phyloP scores from a whole-genome alignment of 1,139 yeast genomes.

The Pichia sp. region DNA sequence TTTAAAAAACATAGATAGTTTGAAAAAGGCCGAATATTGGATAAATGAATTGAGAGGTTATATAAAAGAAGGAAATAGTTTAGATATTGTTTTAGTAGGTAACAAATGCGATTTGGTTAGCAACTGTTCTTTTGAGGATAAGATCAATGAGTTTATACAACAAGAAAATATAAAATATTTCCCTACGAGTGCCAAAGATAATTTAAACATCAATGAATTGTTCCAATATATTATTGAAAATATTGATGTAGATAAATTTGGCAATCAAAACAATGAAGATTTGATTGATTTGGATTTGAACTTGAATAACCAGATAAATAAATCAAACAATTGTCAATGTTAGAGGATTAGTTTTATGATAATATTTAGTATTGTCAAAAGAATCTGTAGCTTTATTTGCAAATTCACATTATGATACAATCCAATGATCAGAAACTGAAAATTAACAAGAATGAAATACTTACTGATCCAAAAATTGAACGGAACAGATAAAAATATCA shows the following conservation, averaged over 20 bases:
- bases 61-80: slow-evolving; percentile 26
- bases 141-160: slow-evolving; percentile 14
- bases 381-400: too few species aligned
- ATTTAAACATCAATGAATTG: slow-evolving; percentile 34
- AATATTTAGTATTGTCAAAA: too few species aligned
- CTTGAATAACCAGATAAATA: background rate
- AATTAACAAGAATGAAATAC: too few species aligned
- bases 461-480: too few species aligned
- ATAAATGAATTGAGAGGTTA: slow-evolving; percentile 36
- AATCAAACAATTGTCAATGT: background rate
- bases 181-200: slow-evolving; percentile 41
- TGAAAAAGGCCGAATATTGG: slow-evolving; percentile 51
- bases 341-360: background rate
- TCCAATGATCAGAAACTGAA: too few species aligned
- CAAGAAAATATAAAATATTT: slow-evolving; percentile 20
- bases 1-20: slow-evolving; percentile 38
- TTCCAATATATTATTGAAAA: slow-evolving; percentile 35
- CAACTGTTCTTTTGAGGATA: slow-evolving; percentile 16
- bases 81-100: slow-evolving; percentile 38
- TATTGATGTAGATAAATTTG: slow-evolving; percentile 28
- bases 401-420: too few species aligned
- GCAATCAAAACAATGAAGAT: background rate
- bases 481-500: too few species aligned
- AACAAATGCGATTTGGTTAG: slow-evolving; percentile 33
- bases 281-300: background rate